Evolutionary conservation across 1,139 yeast species (phyloP), one percentile per base, ranked within the genome.

Genomic region (Casaregolazyma suthepensis): DNA sequence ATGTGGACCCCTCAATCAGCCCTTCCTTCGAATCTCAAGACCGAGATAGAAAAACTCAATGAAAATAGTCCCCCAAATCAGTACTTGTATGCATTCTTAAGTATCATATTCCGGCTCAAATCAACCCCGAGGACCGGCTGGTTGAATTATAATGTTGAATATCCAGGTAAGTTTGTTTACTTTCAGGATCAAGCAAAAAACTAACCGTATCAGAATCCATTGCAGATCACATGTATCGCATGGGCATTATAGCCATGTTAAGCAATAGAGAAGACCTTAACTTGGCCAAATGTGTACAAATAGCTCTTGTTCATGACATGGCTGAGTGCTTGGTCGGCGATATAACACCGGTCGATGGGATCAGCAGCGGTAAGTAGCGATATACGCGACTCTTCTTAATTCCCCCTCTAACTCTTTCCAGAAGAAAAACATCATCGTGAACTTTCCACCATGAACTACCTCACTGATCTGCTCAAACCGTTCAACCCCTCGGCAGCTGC

Each of bases 301-400:
- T 93, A 52, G 90, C 98, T 1, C 74, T 90, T 46, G 83, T 90
- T 44, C 99, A 93, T 70, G 99, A 93, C 68, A 85, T 93, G 65
- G 98, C 99, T 10, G 99, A 93, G 72, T 72, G 91, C 5, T 73
- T 93, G 42, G 98, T 93, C 10, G 98, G 98, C 13, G 99, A 93
- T 68, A 89, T 93, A 54, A 90, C 96, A 0, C 99, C 99, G 13
- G 80, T 80, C 63, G 96, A 84, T 57, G 79, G 77, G 0, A 81
- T 87, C n/a, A 70, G 81, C 46, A 85, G 85, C 65, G 67, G 63
- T 63, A 48, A 15, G 59, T 40, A 15, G 19, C 12, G 6, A 7
- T 22, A 22, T 3, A 22, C n/a, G 15, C 23, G 15, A 10, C 15
- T 10, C 7, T 19, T 44, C 7, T 23, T 13, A 6, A 10, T 6